phyloP scores from a whole-genome alignment of 2,329 filamentous ascomycete genomes.

The Epichloe coenophiala region DNA sequence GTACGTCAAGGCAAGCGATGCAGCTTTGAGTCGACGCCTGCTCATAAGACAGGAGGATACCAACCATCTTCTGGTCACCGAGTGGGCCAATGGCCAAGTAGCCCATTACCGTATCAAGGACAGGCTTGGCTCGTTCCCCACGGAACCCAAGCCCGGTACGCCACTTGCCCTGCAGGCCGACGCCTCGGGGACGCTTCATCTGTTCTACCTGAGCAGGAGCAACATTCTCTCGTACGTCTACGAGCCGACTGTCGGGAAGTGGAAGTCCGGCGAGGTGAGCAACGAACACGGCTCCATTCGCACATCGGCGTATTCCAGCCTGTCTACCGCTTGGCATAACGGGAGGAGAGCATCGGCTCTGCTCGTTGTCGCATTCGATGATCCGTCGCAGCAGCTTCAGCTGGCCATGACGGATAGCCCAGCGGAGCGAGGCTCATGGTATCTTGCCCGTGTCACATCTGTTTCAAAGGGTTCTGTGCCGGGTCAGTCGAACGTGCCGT shows the following conservation, averaged over 20 bases:
- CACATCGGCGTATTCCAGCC: slow-evolving; percentile 5
- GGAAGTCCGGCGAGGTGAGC: slow-evolving; percentile 7
- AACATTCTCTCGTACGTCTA: slow-evolving; percentile 8
- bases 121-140: slow-evolving; percentile 1
- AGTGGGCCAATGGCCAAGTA: slow-evolving; percentile 4
- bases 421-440: slow-evolving; percentile 5
- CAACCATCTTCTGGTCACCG: slow-evolving; percentile 8
- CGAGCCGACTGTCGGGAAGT: slow-evolving; percentile 5
- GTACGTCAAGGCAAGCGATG: slow-evolving; percentile 2
- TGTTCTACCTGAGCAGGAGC: slow-evolving; percentile 11
- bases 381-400: slow-evolving; percentile 6
- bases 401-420: slow-evolving; percentile 9
- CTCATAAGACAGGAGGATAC: slow-evolving; percentile 12
- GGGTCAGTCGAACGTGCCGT: slow-evolving; percentile 7
- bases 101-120: slow-evolving; percentile 6
- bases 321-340: slow-evolving; percentile 11
- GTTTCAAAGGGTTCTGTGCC: slow-evolving; percentile 3
- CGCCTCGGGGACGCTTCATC: slow-evolving; percentile 8
- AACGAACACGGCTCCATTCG: slow-evolving; percentile 1
- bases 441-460: slow-evolving; percentile 5
- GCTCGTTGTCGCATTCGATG: slow-evolving; percentile 9
- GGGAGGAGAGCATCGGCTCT: slow-evolving; percentile 4
- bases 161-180: slow-evolving; percentile 9
- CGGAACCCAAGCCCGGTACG: slow-evolving; percentile 9
- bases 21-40: slow-evolving; percentile 5